Conservation (phyloP, 768 basidiomycete species). For the Rickenella mellea region DNA sequence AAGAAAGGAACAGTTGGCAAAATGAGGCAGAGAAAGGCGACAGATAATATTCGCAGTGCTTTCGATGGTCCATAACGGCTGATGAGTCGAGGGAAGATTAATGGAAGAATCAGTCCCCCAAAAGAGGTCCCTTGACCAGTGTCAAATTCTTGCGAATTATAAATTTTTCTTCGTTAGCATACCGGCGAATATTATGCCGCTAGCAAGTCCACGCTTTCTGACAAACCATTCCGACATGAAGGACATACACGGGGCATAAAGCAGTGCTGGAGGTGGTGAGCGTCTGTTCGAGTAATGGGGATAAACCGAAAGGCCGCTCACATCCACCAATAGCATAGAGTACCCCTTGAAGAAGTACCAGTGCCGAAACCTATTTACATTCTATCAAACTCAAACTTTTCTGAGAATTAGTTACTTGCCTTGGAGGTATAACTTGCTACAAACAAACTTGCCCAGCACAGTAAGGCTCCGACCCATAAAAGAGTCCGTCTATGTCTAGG, state of each 20-base stretch:
- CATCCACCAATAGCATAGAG: conserved; percentile 22
- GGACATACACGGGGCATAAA: conserved; percentile 19
- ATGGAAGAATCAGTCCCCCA: conserved; percentile 19
- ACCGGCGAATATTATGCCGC: conserved; percentile 22
- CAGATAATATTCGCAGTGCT: conserved; percentile 17
- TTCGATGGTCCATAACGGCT: conserved; percentile 11
- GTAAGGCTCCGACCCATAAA: conserved; percentile 15
- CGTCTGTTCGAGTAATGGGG: conserved; percentile 1
- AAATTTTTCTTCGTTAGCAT: background rate
- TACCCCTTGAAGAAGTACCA: conserved; percentile 20
- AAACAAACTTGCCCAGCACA: conserved; percentile 18
- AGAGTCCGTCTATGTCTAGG: conserved; percentile 14
- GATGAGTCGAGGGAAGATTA: conserved; percentile 18
- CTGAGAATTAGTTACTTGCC: conserved; percentile 6
- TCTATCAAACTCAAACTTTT: background rate
- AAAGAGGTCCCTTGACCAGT: conserved; percentile 11
- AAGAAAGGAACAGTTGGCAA: conserved; percentile 17
- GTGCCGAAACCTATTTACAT: conserved; percentile 12
- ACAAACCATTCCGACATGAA: conserved; percentile 25
- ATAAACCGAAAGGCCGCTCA: conserved; percentile 3
- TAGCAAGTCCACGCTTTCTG: conserved; percentile 20
- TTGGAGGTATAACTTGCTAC: conserved; percentile 18
- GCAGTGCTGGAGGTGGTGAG: conserved; percentile 12
- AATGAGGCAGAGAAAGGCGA: conserved; percentile 10
- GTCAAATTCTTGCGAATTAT: background rate